A percentile compares a stretch with the other conserved stretches of the same genome.
These are phyloP conservation scores for Talaromyces sp. DNA, from an alignment of 2,329 filamentous ascomycete species.

Conservation along the genomic window DNA sequence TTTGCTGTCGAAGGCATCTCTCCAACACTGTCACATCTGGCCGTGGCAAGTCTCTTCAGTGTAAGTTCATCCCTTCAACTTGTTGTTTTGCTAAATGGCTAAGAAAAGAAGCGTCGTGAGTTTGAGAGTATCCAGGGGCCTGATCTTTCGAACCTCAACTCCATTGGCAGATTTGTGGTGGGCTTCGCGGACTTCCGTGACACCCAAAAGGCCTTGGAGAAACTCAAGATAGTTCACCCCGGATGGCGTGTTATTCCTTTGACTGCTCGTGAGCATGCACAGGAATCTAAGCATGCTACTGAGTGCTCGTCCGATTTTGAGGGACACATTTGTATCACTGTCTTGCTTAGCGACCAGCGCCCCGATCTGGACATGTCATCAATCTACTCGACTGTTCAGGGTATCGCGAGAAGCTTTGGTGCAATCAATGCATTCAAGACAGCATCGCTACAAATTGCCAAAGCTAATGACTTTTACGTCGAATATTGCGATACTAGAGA, in stretches of 20 bases:
- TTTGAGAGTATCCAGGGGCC: conserved; percentile 34
- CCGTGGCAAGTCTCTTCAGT: conserved; percentile 33
- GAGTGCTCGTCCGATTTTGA: conserved; percentile 42
- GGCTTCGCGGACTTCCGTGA: conserved; percentile 58
- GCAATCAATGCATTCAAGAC: conserved; percentile 30
- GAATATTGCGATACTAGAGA: conserved; percentile 36
- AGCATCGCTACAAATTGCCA: conserved; percentile 21
- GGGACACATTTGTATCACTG: conserved; percentile 51
- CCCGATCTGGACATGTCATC: conserved; percentile 16
- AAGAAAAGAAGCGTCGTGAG: conserved; percentile 23
- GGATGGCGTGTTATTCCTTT: conserved; percentile 47
- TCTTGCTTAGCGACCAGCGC: conserved; percentile 31
- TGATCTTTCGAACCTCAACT: conserved; percentile 28
- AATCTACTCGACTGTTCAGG: conserved; percentile 45
- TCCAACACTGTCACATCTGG: conserved; percentile 24
- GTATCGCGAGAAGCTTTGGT: conserved; percentile 31
- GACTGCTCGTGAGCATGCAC: conserved; percentile 40
- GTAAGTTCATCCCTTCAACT: conserved; percentile 22
- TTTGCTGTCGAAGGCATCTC: conserved; percentile 29
- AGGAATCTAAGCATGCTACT: conserved; percentile 26
- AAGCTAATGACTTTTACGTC: conserved; percentile 30
- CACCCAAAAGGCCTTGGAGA: conserved; percentile 46
- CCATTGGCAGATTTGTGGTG: conserved; percentile 44
- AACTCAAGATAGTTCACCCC: conserved; percentile 38
- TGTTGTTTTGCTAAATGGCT: background rate